Conservation (phyloP, 129 eudicot species). For the Heracleum sosnowskyi region DNA sequence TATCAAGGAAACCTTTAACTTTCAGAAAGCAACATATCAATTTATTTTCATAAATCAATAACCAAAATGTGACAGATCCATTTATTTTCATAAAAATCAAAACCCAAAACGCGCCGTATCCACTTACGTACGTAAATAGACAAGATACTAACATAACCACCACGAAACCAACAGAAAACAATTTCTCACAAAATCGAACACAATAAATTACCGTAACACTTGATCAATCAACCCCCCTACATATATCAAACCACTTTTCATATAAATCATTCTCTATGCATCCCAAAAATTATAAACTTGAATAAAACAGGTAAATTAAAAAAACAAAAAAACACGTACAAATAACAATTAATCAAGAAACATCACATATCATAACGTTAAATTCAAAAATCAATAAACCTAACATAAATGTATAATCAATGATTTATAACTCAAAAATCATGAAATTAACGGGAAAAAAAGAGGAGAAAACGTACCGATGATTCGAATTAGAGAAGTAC, state of each 20-base stretch:
- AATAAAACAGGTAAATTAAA: too few relatives aligned
- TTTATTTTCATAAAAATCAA: neutral
- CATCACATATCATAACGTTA: neutral
- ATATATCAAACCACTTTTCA: too few relatives aligned
- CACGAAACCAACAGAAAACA: neutral
- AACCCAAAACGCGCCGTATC: too few relatives aligned
- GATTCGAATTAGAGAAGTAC: neutral
- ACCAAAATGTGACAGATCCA: neutral
- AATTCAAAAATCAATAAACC: neutral
- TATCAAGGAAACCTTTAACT: neutral
- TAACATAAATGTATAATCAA: neutral
- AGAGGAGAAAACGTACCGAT: neutral
- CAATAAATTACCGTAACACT: neutral
- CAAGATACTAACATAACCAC: too few relatives aligned
- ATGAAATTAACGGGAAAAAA: neutral
- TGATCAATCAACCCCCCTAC: neutral
- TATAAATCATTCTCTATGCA: too few relatives aligned
- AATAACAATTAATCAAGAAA: neutral
- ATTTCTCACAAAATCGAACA: neutral
- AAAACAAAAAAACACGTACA: too few relatives aligned
- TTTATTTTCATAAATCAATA: too few relatives aligned
- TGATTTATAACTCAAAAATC: neutral
- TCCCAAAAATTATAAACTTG: too few relatives aligned
- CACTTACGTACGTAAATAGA: too few relatives aligned
- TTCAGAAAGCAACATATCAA: neutral